Percentiles rank a stretch among this genome's conserved stretches.
phyloP scores from a whole-genome alignment of 116 monocot genomes.

The Cymodocea nodosa region DNA sequence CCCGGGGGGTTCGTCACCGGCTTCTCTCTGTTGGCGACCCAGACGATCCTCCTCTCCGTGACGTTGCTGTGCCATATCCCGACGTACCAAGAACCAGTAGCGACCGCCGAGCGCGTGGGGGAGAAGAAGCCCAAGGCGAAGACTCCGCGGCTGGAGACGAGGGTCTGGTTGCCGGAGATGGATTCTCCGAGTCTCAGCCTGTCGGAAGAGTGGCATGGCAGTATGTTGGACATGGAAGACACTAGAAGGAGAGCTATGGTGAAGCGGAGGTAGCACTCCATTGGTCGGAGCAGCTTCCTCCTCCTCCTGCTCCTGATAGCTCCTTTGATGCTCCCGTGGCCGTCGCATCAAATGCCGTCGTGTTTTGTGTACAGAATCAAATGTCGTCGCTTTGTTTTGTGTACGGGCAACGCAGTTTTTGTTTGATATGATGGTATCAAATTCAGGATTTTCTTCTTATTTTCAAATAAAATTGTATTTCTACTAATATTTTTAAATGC shows the following conservation, averaged over 20 bases:
- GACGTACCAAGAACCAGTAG: slow-evolving; percentile 1
- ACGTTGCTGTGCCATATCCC: slow-evolving; percentile 13
- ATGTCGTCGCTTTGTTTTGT: too few species aligned
- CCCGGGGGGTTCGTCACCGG: neutral
- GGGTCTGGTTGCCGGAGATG: slow-evolving; percentile 13
- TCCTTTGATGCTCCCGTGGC: too few species aligned
- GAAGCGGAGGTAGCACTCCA: neutral
- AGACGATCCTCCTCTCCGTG: neutral
- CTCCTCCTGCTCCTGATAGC: too few species aligned
- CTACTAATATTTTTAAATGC: too few species aligned
- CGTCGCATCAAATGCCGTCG: too few species aligned
- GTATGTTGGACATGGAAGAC: neutral
- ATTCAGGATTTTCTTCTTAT: too few species aligned
- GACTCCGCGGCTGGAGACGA: slow-evolving; percentile 7
- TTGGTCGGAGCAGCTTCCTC: neutral
- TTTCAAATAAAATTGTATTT: too few species aligned
- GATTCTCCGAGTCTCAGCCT: slow-evolving; percentile 14
- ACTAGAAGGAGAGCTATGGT: neutral
- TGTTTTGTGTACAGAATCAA: too few species aligned
- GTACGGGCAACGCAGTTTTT: too few species aligned
- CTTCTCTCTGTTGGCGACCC: slow-evolving; percentile 11
- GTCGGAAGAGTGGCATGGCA: slow-evolving; percentile 2
- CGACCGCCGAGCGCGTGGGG: neutral
- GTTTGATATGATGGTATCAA: too few species aligned
- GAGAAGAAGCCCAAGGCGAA: slow-evolving; percentile 11